A percentile compares a stretch with the other conserved stretches of the same genome.
Conservation (phyloP, 108 stramenopile genomes). For the Skeletonema tropicum region DNA sequence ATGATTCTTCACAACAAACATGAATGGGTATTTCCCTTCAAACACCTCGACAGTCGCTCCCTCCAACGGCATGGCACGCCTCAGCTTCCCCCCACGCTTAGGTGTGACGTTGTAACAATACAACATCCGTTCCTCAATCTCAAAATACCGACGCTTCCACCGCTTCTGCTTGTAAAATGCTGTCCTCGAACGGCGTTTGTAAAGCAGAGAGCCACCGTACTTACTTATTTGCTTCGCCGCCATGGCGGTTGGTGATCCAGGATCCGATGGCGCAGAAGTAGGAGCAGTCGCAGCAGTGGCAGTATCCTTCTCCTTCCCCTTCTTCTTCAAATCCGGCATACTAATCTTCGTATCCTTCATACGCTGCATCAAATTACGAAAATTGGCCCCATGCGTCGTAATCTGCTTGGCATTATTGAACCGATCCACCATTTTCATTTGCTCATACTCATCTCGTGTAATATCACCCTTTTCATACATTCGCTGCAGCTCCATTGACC, state of each 20-base stretch:
- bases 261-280: slow-evolving; percentile 12
- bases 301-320: slow-evolving; percentile 21
- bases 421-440: slow-evolving; percentile 92
- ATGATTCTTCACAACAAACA: slow-evolving; percentile 76
- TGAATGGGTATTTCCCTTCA: slow-evolving; percentile 61
- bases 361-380: slow-evolving; percentile 38
- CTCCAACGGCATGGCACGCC: slow-evolving; percentile 90
- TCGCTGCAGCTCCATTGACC: slow-evolving; percentile 77
- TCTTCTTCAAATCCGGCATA: slow-evolving; percentile 36
- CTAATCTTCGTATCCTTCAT: slow-evolving; percentile 34
- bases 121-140: slow-evolving; percentile 91
- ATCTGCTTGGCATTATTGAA: slow-evolving; percentile 91
- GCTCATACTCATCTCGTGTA: slow-evolving; percentile 79
- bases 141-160: slow-evolving; percentile 94
- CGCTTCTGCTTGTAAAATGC: slow-evolving; percentile 75
- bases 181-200: slow-evolving; percentile 76
- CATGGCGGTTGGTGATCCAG: not conserved
- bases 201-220: slow-evolving; percentile 77
- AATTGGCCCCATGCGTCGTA: slow-evolving; percentile 54
- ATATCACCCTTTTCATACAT: slow-evolving; percentile 93
- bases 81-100: slow-evolving; percentile 48
- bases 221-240: slow-evolving; percentile 30
- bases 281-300: slow-evolving; percentile 13
- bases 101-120: slow-evolving; percentile 84
- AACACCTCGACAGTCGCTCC: slow-evolving; percentile 65